phyloP scores from a whole-genome alignment of 2,329 filamentous ascomycete genomes.

The Neonectria magnoliae region DNA sequence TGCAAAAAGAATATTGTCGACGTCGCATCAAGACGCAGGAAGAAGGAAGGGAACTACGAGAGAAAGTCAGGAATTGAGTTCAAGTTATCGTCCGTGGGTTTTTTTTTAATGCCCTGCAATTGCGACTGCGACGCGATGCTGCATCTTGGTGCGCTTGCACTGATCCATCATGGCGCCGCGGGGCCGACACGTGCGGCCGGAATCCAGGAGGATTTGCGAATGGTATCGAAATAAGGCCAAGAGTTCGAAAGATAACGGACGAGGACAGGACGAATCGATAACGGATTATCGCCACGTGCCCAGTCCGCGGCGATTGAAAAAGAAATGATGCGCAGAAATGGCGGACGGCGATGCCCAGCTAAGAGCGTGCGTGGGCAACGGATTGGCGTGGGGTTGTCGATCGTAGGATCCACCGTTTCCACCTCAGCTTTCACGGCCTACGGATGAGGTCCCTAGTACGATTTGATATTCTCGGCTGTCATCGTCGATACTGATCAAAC shows the following conservation, averaged over 20 bases:
- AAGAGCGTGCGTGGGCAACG: conserved; percentile 9
- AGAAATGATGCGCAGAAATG: conserved; percentile 6
- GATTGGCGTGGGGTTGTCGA: conserved; percentile 17
- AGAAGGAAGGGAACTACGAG: background rate
- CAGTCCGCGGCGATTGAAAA: conserved; percentile 21
- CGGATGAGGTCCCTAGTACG: conserved; percentile 18
- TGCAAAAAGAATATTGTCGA: background rate
- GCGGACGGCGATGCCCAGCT: conserved; percentile 17
- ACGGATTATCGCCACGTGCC: conserved; percentile 20
- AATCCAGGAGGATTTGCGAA: background rate
- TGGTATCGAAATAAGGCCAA: background rate
- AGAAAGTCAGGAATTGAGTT: background rate
- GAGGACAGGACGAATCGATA: conserved; percentile 8
- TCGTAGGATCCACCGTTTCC: conserved; percentile 34
- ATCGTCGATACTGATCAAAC: background rate
- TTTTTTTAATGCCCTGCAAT: no score
- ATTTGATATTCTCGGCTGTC: background rate
- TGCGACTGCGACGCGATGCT: background rate
- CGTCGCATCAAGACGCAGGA: no score
- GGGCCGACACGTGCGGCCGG: background rate
- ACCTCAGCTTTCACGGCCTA: conserved; percentile 4
- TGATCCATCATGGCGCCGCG: background rate
- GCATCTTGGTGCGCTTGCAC: background rate
- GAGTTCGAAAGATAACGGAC: background rate
- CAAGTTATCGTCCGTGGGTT: background rate